These are phyloP conservation scores for Lepidopterella palustris DNA, from an alignment of 495 filamentous ascomycete species.

Conservation along the genomic window DNA sequence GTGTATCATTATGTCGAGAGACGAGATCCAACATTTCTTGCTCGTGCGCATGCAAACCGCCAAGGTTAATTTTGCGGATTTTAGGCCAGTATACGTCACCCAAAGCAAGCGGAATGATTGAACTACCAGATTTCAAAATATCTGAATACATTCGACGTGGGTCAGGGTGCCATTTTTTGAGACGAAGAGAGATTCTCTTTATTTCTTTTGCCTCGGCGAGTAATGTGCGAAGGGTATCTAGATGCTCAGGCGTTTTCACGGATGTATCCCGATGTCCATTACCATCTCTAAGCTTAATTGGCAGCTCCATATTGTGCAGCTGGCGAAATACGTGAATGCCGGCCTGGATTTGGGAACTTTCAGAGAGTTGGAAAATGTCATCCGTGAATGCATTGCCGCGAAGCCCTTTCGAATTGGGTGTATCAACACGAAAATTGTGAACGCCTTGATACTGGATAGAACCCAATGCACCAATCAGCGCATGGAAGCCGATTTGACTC, in stretches of 20 bases:
- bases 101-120: conserved; percentile 4
- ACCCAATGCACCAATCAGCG: conserved; percentile 17
- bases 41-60: conserved; percentile 5
- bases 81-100: conserved; percentile 10
- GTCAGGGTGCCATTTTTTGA: conserved; percentile 2
- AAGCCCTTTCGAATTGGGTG: neutral
- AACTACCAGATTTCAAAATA: neutral
- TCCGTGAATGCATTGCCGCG: conserved; percentile 8
- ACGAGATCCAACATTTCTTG: conserved; percentile 9
- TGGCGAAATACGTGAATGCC: conserved; percentile 18
- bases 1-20: conserved; percentile 11
- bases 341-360: conserved; percentile 8
- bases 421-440: conserved; percentile 7
- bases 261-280: neutral
- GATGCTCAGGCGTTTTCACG: neutral
- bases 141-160: conserved; percentile 1
- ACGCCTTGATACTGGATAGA: conserved; percentile 12
- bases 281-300: neutral
- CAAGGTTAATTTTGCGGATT: conserved; percentile 11
- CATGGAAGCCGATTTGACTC: conserved; percentile 14
- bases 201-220: conserved; percentile 15
- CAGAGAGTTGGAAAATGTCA: conserved; percentile 8
- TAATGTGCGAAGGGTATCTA: conserved; percentile 6
- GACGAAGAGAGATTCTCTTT: conserved; percentile 5
- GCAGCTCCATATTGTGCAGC: conserved; percentile 8